Base-by-base conservation (phyloP, 2,329 filamentous ascomycete species). In the Cordyceps javanica region DNA sequence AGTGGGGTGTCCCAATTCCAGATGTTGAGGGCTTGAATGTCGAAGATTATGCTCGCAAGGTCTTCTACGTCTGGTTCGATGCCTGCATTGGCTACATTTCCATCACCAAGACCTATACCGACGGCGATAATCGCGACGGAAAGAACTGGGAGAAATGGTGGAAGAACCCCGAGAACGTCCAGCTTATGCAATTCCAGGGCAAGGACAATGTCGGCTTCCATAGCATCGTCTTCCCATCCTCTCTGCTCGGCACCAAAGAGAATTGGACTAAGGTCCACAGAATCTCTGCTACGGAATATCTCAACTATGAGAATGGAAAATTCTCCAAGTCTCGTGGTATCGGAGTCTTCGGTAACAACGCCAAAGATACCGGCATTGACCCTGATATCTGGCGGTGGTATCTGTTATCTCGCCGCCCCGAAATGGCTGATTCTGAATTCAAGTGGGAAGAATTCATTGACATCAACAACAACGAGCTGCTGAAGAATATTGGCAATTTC, bases 71-170 rank as follows among this genome's bases (percentile, higher is more conserved):
- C 60, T 90, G 88, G 91, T 91, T 97, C 69, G 90, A 96, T 70
- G 90, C 90, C 56, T 94, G 90, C 72, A 94, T 96, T 67, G 92
- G 92, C 21, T 97, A 97, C 70, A 87, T 91, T n/a, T 96, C 91
- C 2, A 97, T 97, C 64, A 96, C 92, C 1, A 90, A 90, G 62
- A 91, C 85, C 65, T 96, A 96, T 72, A 96, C 91, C 5, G 78
- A 83, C 56, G 69, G 72, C 14, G 70, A 72, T 55, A 68, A 79
- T 60, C 61, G 70, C 14, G 65, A 68, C 3, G 74, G 76, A 42
- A 81, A 86, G 45, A 81, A 95, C 61, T 97, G 92, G 92, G 86
- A 96, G 76, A 82, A 90, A 68, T 97, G 92, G 92, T 97, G 92
- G 92, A 86, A 88, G 68, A 88, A 95, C 70, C 90, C 91, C 0